phyloP scores from a whole-genome alignment of 2,329 filamentous ascomycete species.

The Botrytis elliptica region DNA sequence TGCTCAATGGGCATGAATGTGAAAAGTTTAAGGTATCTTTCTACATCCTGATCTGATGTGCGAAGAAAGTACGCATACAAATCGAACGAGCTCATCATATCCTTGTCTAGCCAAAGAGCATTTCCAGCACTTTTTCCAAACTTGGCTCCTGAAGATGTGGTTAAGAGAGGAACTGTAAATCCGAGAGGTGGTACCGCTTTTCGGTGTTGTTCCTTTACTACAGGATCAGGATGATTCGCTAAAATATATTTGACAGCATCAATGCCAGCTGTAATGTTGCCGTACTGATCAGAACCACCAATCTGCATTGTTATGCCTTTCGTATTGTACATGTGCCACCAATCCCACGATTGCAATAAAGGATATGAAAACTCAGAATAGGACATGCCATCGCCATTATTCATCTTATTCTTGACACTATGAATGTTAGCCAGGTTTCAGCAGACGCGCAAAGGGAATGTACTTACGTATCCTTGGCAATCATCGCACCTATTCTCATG shows the following conservation, averaged over 20 bases:
- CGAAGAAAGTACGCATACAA: constrained; percentile 89
- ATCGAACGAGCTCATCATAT: constrained; percentile 79
- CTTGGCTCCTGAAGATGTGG: constrained; percentile 80
- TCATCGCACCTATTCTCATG: constrained; percentile 80
- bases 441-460: not conserved
- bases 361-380: constrained; percentile 93
- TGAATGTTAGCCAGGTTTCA: constrained; percentile 23
- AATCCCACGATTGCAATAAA: constrained; percentile 93
- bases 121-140: constrained; percentile 95
- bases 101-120: constrained; percentile 84
- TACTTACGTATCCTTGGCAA: constrained; percentile 81
- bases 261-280: constrained; percentile 90
- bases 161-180: constrained; percentile 87
- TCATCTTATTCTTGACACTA: constrained; percentile 74
- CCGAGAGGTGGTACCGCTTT: constrained; percentile 60
- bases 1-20: constrained; percentile 75
- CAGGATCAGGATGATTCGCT: constrained; percentile 51
- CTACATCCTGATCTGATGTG: constrained; percentile 76
- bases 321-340: constrained; percentile 78
- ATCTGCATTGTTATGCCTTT: constrained; percentile 79
- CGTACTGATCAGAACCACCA: constrained; percentile 92
- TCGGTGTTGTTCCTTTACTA: constrained; percentile 46
- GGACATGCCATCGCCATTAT: constrained; percentile 88
- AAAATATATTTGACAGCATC: constrained; percentile 78
- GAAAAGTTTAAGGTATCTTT: constrained; percentile 80